A percentile compares a stretch with the other conserved stretches of the same genome.
Evolutionary conservation across 805 yeast species (phyloP).

Genomic region (Monosporozyma servazzii): DNA sequence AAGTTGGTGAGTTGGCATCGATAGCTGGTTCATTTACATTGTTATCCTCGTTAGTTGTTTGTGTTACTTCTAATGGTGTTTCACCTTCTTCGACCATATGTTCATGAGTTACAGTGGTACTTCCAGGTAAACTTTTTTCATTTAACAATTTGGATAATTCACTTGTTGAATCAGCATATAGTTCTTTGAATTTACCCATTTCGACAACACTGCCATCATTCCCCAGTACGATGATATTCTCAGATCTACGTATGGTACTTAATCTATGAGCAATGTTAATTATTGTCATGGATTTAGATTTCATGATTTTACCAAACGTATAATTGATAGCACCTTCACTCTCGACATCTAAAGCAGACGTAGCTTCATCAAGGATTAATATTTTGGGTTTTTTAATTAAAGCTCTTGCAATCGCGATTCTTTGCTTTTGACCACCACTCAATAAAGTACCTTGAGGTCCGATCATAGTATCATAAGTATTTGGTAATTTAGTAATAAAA

Average conservation of each 20-base stretch:
- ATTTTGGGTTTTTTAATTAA: slow-evolving; percentile 67
- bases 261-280: slow-evolving; percentile 90
- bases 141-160: slow-evolving; percentile 32
- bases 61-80: not conserved
- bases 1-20: not conserved
- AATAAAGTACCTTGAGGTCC: slow-evolving; percentile 58
- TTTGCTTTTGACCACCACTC: slow-evolving; percentile 92
- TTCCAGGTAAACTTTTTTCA: slow-evolving; percentile 19
- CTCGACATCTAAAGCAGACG: slow-evolving; percentile 74
- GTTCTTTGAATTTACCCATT: slow-evolving; percentile 51
- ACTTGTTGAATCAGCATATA: slow-evolving; percentile 40
- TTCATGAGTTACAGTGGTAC: slow-evolving; percentile 11
- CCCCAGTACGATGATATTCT: slow-evolving; percentile 74
- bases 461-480: slow-evolving; percentile 55
- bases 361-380: slow-evolving; percentile 74
- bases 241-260: slow-evolving; percentile 82
- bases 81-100: not conserved
- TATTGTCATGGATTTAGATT: slow-evolving; percentile 56
- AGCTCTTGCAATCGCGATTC: slow-evolving; percentile 83
- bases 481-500: slow-evolving; percentile 51
- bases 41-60: not conserved
- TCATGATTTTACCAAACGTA: slow-evolving; percentile 57
- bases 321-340: slow-evolving; percentile 71
- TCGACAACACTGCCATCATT: slow-evolving; percentile 75
- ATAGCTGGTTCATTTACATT: not conserved